These are phyloP conservation scores for Amanita polypyramis DNA, from an alignment of 768 basidiomycete genomes.

Conservation along the genomic window DNA sequence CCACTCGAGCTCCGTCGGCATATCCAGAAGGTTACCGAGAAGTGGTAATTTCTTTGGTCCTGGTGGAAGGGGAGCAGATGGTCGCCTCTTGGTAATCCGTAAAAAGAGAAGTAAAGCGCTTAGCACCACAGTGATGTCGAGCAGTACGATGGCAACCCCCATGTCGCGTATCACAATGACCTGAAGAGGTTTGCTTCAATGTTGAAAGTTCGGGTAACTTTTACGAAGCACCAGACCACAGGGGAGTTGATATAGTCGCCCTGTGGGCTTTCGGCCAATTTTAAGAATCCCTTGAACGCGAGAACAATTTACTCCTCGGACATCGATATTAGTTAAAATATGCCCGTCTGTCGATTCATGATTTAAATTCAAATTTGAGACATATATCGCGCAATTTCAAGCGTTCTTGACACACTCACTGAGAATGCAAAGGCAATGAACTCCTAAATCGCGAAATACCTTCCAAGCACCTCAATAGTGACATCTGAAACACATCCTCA, in stretches of 20 bases:
- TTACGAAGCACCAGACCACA: no score
- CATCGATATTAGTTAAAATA: no score
- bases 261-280: neutral
- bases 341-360: no score
- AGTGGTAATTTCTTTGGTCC: conserved; percentile 33
- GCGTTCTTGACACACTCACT: no score
- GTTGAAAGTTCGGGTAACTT: neutral
- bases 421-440: no score
- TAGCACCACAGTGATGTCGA: neutral
- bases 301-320: no score
- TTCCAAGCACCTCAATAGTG: no score
- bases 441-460: no score
- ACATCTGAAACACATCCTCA: no score
- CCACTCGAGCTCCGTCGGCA: conserved; percentile 33
- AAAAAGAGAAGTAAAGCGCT: neutral
- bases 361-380: no score
- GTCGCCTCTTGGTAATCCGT: conserved; percentile 2
- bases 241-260: neutral
- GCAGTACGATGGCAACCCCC: neutral
- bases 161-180: neutral
- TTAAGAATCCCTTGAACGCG: no score
- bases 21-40: conserved; percentile 32
- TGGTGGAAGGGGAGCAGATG: conserved; percentile 23
- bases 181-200: conserved; percentile 13
- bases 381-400: no score